These are phyloP conservation scores for Boeremia lycopersici DNA, from an alignment of 2,329 filamentous ascomycete genomes.

Conservation along the genomic window DNA sequence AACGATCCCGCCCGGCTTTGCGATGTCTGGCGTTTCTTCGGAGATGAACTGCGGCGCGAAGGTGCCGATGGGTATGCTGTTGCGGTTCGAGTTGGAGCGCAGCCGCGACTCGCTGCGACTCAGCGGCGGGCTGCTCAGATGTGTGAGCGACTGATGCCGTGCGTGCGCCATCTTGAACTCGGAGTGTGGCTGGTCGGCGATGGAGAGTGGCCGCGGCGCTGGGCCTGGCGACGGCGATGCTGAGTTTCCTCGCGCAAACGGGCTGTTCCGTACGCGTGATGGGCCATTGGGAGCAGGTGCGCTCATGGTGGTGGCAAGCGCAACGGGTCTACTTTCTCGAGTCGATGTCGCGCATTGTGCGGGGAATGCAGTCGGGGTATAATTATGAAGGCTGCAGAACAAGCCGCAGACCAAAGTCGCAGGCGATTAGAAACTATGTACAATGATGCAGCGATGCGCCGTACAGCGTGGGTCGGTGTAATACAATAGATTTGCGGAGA, in stretches of 20 bases:
- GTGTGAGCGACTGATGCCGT: slow-evolving; percentile 69
- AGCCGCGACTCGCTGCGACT: slow-evolving; percentile 46
- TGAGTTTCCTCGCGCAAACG: slow-evolving; percentile 69
- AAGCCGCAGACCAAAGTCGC: slow-evolving; percentile 3
- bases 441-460: slow-evolving; percentile 28
- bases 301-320: slow-evolving; percentile 53
- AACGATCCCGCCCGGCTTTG: slow-evolving; percentile 68
- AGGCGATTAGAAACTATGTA: slow-evolving; percentile 32
- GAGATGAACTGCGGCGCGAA: slow-evolving; percentile 96
- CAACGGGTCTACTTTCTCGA: slow-evolving; percentile 28
- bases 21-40: slow-evolving; percentile 70
- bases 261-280: slow-evolving; percentile 70
- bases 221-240: slow-evolving; percentile 69
- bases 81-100: slow-evolving; percentile 68
- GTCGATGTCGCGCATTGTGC: slow-evolving; percentile 30
- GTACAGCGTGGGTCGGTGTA: slow-evolving; percentile 15
- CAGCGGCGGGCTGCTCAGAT: slow-evolving; percentile 52
- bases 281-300: slow-evolving; percentile 65
- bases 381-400: slow-evolving; percentile 9
- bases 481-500: slow-evolving; percentile 18
- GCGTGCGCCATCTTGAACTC: slow-evolving; percentile 60
- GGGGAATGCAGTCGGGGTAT: slow-evolving; percentile 15
- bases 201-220: slow-evolving; percentile 73
- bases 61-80: slow-evolving; percentile 72
- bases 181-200: slow-evolving; percentile 39